These are phyloP conservation scores for Circinella minor DNA, from an alignment of 371 early-diverging fungal genomes.

Conservation along the genomic window DNA sequence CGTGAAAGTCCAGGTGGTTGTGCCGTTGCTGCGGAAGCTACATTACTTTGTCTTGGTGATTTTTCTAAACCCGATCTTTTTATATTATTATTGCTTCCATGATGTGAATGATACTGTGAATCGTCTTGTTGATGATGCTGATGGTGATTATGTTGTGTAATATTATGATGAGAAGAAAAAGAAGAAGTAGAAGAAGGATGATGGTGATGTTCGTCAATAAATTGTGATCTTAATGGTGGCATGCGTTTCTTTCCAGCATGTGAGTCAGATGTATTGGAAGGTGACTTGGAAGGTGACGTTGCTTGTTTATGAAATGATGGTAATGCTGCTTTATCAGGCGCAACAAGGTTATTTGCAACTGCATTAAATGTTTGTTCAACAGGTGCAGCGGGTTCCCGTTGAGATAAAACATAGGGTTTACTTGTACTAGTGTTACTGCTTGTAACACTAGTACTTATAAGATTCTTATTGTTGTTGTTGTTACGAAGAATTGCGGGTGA, in stretches of 20 bases:
- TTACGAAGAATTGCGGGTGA: slow-evolving; percentile 20
- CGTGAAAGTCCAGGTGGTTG: slow-evolving; percentile 41
- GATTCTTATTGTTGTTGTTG: not conserved
- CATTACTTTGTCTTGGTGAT: slow-evolving; percentile 18
- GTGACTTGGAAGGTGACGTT: slow-evolving; percentile 6
- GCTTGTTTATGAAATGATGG: slow-evolving; percentile 15
- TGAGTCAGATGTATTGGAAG: not conserved
- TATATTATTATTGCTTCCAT: not conserved
- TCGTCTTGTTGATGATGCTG: slow-evolving; percentile 1
- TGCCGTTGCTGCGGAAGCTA: slow-evolving; percentile 27
- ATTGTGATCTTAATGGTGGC: slow-evolving; percentile 22
- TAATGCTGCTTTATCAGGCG: slow-evolving; percentile 27
- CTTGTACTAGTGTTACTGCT: not conserved
- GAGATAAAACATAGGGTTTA: slow-evolving; percentile 16
- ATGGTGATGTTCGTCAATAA: slow-evolving; percentile 16
- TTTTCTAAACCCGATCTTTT: slow-evolving; percentile 3
- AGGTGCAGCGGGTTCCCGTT: slow-evolving; percentile 32
- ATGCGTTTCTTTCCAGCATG: slow-evolving; percentile 2
- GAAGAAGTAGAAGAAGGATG: not conserved
- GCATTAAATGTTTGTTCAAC: slow-evolving; percentile 45
- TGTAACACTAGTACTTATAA: not conserved
- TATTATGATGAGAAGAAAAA: not conserved
- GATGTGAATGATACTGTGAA: not conserved
- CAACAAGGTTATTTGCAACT: slow-evolving; percentile 35
- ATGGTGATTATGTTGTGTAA: not conserved